Conservation (phyloP, 306 rosid genomes). For the Sechiopsis laciniata region DNA sequence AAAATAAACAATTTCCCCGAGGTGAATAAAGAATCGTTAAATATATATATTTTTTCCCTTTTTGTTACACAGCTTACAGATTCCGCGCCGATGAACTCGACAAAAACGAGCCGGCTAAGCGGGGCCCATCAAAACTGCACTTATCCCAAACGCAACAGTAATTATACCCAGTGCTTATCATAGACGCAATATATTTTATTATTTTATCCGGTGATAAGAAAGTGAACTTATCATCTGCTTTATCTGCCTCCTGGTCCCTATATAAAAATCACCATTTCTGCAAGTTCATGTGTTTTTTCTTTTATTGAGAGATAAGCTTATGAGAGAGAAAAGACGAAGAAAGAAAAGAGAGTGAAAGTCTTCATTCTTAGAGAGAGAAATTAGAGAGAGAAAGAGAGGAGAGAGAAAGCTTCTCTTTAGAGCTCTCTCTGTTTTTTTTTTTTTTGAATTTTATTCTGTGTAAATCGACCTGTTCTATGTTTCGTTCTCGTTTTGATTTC, state of each 20-base stretch:
- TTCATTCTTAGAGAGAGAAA: constrained; percentile 20
- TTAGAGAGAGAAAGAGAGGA: constrained; percentile 39
- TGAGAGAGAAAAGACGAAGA: constrained; percentile 36
- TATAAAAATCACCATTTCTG: constrained; percentile 61
- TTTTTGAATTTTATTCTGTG: constrained; percentile 29
- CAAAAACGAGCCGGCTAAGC: constrained; percentile 67
- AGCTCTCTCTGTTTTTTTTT: constrained; percentile 29
- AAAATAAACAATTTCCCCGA: not conserved
- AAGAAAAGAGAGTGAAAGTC: constrained; percentile 35
- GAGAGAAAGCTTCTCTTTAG: constrained; percentile 40
- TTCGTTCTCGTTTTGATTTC: constrained; percentile 37
- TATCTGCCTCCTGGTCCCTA: constrained; percentile 50
- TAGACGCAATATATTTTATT: rapidly evolving
- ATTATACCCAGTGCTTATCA: not conserved
- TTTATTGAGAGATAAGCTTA: no score
- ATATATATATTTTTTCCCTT: constrained; percentile 47
- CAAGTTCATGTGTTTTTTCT: constrained; percentile 38
- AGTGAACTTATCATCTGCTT: rapidly evolving
- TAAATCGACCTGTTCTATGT: constrained; percentile 30
- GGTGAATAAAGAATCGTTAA: constrained; percentile 55
- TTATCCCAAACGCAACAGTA: rapidly evolving
- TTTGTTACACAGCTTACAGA: no score
- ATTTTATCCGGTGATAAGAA: not conserved
- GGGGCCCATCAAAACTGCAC: constrained; percentile 37
- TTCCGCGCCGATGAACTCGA: constrained; percentile 64